Evolutionary conservation across 2,329 filamentous ascomycete species (phyloP).

Genomic region (Phoma herbarum): DNA sequence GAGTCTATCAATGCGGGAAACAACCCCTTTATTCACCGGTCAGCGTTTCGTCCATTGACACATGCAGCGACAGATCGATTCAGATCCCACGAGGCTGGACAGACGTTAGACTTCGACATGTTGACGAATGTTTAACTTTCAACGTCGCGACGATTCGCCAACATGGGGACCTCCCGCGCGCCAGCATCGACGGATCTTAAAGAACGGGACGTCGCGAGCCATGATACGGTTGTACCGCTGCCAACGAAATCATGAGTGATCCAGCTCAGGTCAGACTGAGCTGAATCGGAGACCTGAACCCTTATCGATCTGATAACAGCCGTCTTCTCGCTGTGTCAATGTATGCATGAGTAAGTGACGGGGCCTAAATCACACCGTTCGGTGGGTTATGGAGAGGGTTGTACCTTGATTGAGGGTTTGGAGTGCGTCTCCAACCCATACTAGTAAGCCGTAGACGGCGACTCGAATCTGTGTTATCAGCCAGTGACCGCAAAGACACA

Average conservation of each 20-base stretch:
- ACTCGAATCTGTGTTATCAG: not conserved
- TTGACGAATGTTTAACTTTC: not conserved
- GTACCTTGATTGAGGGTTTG: not conserved
- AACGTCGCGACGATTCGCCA: not conserved
- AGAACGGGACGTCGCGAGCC: not conserved
- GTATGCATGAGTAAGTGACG: not conserved
- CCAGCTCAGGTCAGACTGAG: not conserved
- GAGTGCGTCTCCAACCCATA: not conserved
- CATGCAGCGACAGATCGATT: not conserved
- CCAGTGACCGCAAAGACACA: not conserved
- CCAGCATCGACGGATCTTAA: not conserved
- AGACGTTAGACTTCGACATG: not conserved
- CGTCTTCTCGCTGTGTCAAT: not conserved
- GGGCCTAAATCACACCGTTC: not conserved
- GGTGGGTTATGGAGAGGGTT: not conserved
- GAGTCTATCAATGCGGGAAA: not conserved
- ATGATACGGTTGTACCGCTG: not conserved
- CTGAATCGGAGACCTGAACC: not conserved
- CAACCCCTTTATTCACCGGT: not conserved
- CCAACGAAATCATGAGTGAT: not conserved
- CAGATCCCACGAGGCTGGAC: not conserved
- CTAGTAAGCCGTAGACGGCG: not conserved
- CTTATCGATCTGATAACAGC: not conserved
- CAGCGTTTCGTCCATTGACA: not conserved
- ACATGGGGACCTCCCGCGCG: not conserved